A percentile compares a stretch with the other conserved stretches of the same genome.
These are phyloP conservation scores for Leccinum aurantiacum DNA, from an alignment of 768 basidiomycete genomes.

Conservation along the genomic window DNA sequence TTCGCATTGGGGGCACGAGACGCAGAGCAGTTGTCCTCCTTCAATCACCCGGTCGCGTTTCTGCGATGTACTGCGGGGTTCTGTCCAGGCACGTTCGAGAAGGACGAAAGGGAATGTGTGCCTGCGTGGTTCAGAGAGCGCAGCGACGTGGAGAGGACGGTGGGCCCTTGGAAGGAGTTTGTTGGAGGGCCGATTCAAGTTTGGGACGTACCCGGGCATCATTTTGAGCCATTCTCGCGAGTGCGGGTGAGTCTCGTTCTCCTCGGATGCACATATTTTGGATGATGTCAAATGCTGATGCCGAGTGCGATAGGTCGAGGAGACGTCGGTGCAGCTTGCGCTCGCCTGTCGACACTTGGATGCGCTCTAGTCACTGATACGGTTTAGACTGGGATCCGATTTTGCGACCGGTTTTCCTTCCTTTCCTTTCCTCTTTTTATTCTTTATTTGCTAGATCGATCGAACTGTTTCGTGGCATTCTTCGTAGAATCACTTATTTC, in stretches of 20 bases:
- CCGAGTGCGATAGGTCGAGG: conserved; percentile 10
- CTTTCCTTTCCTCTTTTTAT: neutral
- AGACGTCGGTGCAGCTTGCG: conserved; percentile 26
- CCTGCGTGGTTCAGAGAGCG: conserved; percentile 56
- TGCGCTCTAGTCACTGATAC: neutral
- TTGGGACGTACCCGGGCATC: conserved; percentile 63
- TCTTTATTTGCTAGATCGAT: neutral
- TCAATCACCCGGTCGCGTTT: conserved; percentile 38
- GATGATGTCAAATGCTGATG: conserved; percentile 4
- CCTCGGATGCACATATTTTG: neutral
- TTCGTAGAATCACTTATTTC: neutral
- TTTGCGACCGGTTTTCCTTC: neutral
- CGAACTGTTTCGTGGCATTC: neutral
- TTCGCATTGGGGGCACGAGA: conserved; percentile 35
- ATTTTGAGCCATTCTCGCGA: conserved; percentile 57
- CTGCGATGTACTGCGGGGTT: conserved; percentile 55
- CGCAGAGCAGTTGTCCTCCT: neutral
- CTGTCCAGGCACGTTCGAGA: conserved; percentile 28
- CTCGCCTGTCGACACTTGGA: conserved; percentile 22
- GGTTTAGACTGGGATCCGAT: neutral
- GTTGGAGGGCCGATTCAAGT: conserved; percentile 39
- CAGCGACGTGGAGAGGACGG: conserved; percentile 31
- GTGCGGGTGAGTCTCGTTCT: conserved; percentile 44
- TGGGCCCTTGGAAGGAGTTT: conserved; percentile 49
- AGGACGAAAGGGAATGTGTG: conserved; percentile 25